These are phyloP conservation scores for Mycotypha africana DNA, from an alignment of 371 early-diverging fungal genomes.

Conservation along the genomic window DNA sequence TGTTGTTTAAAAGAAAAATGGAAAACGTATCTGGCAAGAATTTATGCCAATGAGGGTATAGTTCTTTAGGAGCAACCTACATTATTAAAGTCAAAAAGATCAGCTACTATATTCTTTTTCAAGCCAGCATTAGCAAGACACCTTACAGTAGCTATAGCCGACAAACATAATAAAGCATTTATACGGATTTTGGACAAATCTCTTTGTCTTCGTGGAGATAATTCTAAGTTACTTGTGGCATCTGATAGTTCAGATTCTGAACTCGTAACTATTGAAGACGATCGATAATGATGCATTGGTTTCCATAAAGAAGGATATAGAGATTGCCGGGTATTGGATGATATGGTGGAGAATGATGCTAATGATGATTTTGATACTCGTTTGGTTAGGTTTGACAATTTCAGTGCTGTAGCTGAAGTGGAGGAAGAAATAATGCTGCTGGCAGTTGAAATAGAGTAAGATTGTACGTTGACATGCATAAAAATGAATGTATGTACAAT, in stretches of 20 bases:
- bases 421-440: not conserved
- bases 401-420: slow-evolving; percentile 4
- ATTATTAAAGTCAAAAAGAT: not conserved
- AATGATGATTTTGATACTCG: not conserved
- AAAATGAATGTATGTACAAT: slow-evolving; percentile 45
- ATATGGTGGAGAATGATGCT: slow-evolving; percentile 15
- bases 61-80: slow-evolving; percentile 46
- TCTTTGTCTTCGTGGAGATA: slow-evolving; percentile 20
- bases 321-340: not conserved
- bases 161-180: slow-evolving; percentile 53
- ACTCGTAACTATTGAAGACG: slow-evolving; percentile 19
- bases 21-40: slow-evolving; percentile 52
- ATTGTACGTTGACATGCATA: slow-evolving; percentile 29
- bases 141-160: slow-evolving; percentile 47
- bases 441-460: slow-evolving; percentile 11
- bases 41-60: slow-evolving; percentile 55
- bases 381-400: not conserved
- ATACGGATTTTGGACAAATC: slow-evolving; percentile 51
- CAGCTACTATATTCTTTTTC: not conserved
- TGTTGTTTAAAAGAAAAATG: slow-evolving; percentile 24
- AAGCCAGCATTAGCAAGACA: no score
- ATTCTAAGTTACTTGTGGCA: slow-evolving; percentile 14
- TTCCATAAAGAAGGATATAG: no score
- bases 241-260: slow-evolving; percentile 67
- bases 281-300: slow-evolving; percentile 1